Percentiles rank a stretch among this genome's conserved stretches.
Evolutionary conservation across 768 basidiomycete genomes (phyloP).

Genomic region (Infundibulicybe gibba): DNA sequence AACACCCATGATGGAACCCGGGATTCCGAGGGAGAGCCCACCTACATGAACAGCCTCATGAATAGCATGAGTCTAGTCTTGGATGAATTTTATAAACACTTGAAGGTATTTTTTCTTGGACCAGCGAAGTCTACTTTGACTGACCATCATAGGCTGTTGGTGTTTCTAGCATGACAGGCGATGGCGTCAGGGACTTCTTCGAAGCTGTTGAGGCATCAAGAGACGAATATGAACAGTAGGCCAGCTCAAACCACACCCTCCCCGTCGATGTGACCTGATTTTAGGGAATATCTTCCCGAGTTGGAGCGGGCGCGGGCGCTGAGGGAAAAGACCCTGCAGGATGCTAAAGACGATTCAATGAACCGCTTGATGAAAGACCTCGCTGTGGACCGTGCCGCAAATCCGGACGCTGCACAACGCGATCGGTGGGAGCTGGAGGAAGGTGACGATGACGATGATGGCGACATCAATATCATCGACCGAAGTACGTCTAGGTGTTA

Average conservation of each 20-base stretch:
- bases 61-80: slow-evolving; percentile 97
- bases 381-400: slow-evolving; percentile 61
- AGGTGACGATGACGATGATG: slow-evolving; percentile 55
- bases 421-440: slow-evolving; percentile 65
- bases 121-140: neutral
- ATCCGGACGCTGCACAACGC: slow-evolving; percentile 50
- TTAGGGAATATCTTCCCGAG: slow-evolving; percentile 90
- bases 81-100: slow-evolving; percentile 96
- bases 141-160: slow-evolving; percentile 71
- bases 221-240: slow-evolving; percentile 85
- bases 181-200: slow-evolving; percentile 89
- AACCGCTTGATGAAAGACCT: slow-evolving; percentile 78
- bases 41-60: slow-evolving; percentile 99
- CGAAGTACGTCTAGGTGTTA: slow-evolving; percentile 45
- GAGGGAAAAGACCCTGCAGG: slow-evolving; percentile 61
- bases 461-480: slow-evolving; percentile 64
- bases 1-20: slow-evolving; percentile 62
- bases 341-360: slow-evolving; percentile 73
- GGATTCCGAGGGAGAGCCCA: slow-evolving; percentile 86
- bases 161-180: slow-evolving; percentile 95
- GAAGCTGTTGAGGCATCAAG: slow-evolving; percentile 86
- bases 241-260: slow-evolving; percentile 5
- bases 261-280: slow-evolving; percentile 3
- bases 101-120: slow-evolving; percentile 56
- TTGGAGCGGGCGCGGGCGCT: slow-evolving; percentile 65